Percentiles rank a stretch among this genome's conserved stretches.
phyloP scores from a whole-genome alignment of 75 land plant genomes.

The Chamaecyparis obtusa region DNA sequence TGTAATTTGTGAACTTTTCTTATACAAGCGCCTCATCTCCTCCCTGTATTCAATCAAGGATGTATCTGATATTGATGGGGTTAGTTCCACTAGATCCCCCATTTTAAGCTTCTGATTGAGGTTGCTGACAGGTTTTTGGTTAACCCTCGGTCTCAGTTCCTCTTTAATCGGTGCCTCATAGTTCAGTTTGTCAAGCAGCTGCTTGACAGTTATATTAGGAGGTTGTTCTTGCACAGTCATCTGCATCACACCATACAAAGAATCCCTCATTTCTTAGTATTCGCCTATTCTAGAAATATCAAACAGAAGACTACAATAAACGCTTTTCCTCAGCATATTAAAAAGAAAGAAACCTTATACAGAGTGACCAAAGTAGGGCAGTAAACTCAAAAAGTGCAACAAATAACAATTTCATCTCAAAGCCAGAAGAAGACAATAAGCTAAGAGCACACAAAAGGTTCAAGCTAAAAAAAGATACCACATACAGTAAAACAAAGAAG shows the following conservation, averaged over 20 bases:
- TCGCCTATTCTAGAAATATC: background rate
- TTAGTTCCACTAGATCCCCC: slow-evolving; percentile 92
- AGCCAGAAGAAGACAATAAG: background rate
- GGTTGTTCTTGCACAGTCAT: slow-evolving; percentile 92
- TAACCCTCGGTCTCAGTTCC: slow-evolving; percentile 71
- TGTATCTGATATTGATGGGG: slow-evolving; percentile 56
- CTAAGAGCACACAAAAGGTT: background rate
- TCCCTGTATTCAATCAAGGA: slow-evolving; percentile 62
- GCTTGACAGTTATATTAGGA: slow-evolving; percentile 61
- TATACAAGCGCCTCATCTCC: slow-evolving; percentile 68
- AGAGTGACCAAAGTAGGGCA: background rate
- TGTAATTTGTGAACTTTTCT: background rate
- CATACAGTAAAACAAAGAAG: background rate
- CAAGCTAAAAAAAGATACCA: background rate
- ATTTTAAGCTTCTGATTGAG: slow-evolving; percentile 69
- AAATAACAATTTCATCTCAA: background rate
- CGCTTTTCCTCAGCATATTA: background rate
- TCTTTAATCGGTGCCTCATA: slow-evolving; percentile 46
- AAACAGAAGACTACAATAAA: background rate
- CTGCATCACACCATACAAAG: slow-evolving; percentile 37
- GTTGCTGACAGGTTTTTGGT: slow-evolving; percentile 63
- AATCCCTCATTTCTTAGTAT: background rate
- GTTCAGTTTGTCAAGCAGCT: slow-evolving; percentile 47
- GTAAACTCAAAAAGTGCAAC: background rate
- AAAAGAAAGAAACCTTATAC: too few species aligned